Conservation (phyloP, 2,329 filamentous ascomycete species). For the Aspergillus tanneri region DNA sequence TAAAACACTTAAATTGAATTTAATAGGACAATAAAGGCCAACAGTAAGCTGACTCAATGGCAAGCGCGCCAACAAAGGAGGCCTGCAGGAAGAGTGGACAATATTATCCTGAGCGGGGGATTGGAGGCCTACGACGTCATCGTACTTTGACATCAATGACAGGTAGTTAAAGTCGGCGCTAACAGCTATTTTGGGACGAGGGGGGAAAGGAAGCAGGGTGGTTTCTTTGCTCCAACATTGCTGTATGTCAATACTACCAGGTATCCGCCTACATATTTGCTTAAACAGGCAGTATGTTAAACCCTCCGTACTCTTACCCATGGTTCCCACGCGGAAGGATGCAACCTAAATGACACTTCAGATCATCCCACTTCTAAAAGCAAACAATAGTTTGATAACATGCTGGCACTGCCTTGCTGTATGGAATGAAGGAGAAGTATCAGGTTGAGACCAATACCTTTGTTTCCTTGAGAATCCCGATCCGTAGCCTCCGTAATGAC, state of each 20-base stretch:
- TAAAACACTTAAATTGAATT: not conserved
- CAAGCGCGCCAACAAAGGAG: not conserved
- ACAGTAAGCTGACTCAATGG: slow-evolving; percentile 7
- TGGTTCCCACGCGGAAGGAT: slow-evolving; percentile 13
- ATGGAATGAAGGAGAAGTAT: not conserved
- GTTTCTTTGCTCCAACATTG: too few species aligned
- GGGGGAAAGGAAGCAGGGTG: slow-evolving; percentile 3
- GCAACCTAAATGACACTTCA: slow-evolving; percentile 11
- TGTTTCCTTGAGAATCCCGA: slow-evolving; percentile 11
- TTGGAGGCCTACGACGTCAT: slow-evolving; percentile 1
- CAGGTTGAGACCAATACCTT: slow-evolving; percentile 9
- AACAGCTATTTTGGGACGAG: not conserved
- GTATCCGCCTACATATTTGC: not conserved
- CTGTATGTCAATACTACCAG: too few species aligned
- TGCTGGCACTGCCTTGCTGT: not conserved
- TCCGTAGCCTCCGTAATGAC: slow-evolving; percentile 7
- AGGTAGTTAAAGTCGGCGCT: not conserved
- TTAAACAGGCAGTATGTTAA: too few species aligned
- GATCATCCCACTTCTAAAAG: slow-evolving; percentile 2
- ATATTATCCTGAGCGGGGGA: not conserved
- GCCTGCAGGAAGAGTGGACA: not conserved
- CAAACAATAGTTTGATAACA: not conserved
- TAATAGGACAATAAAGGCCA: not conserved
- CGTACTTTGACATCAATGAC: slow-evolving; percentile 4
- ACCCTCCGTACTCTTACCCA: too few species aligned